phyloP scores from a whole-genome alignment of 257 asterid species.

The Vinca minor region DNA sequence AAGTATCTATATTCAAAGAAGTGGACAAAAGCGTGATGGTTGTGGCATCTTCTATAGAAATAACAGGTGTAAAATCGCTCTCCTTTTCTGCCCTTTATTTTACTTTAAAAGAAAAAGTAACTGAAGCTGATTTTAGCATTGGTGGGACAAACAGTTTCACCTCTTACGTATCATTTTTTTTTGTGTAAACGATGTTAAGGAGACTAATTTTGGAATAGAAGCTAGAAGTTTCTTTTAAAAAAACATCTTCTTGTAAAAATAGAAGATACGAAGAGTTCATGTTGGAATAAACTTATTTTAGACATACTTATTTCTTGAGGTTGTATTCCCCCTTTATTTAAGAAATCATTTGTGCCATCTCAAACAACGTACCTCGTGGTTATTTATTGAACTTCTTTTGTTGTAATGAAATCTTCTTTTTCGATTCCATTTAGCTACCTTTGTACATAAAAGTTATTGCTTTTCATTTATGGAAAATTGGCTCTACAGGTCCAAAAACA shows the following conservation, averaged over 20 bases:
- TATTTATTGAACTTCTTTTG: neutral
- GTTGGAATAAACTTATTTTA: too few species aligned
- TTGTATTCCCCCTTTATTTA: neutral
- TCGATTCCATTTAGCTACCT: neutral
- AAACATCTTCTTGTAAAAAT: neutral
- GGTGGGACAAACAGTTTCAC: neutral
- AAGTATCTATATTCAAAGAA: constrained; percentile 69
- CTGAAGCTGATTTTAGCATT: neutral
- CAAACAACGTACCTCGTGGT: neutral
- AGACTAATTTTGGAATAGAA: neutral
- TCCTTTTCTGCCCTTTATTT: constrained; percentile 1
- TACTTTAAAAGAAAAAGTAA: neutral
- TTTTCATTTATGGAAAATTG: too few species aligned
- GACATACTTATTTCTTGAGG: neutral
- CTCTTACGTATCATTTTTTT: neutral
- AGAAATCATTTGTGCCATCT: neutral
- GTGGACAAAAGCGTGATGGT: constrained; percentile 88
- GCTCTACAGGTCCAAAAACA: too few species aligned
- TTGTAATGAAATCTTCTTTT: neutral
- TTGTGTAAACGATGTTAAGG: too few species aligned
- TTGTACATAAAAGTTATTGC: too few species aligned
- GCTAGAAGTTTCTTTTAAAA: neutral
- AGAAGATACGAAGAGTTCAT: too few species aligned
- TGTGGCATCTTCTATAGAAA: constrained; percentile 79
- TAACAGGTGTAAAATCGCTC: constrained; percentile 36